These are phyloP conservation scores for Aspergillus asperescens DNA, from an alignment of 495 filamentous ascomycete genomes.

Conservation along the genomic window DNA sequence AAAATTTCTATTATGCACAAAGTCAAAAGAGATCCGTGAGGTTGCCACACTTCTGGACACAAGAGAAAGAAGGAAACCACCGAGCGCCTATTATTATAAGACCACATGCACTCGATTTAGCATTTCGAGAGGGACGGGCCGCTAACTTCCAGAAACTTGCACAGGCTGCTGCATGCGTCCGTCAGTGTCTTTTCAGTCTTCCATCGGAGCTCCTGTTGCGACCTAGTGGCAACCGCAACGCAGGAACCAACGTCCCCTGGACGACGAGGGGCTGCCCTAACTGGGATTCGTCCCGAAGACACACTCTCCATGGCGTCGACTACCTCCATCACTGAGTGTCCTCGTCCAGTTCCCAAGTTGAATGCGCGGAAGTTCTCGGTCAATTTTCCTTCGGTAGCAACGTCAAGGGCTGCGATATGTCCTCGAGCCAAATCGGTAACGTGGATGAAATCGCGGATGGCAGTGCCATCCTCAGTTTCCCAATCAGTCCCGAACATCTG, in stretches of 20 bases:
- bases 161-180: slow-evolving; percentile 78
- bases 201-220: slow-evolving; percentile 83
- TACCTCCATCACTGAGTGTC: slow-evolving; percentile 49
- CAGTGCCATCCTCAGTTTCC: slow-evolving; percentile 58
- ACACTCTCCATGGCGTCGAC: slow-evolving; percentile 44
- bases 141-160: slow-evolving; percentile 55
- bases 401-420: slow-evolving; percentile 53
- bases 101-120: neutral
- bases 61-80: neutral
- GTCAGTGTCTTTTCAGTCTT: slow-evolving; percentile 78
- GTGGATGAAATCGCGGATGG: slow-evolving; percentile 55
- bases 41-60: neutral
- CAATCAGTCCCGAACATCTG: slow-evolving; percentile 60
- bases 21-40: neutral
- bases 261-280: slow-evolving; percentile 65
- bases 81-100: slow-evolving; percentile 13
- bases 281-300: slow-evolving; percentile 38
- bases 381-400: slow-evolving; percentile 34
- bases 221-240: slow-evolving; percentile 72
- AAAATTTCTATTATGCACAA: slow-evolving; percentile 18
- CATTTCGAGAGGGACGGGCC: slow-evolving; percentile 25
- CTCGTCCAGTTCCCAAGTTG: slow-evolving; percentile 49
- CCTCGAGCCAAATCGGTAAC: slow-evolving; percentile 63
- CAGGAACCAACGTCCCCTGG: slow-evolving; percentile 77
- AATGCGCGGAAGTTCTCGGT: slow-evolving; percentile 46